Percentiles rank a stretch among this genome's conserved stretches.
These are phyloP conservation scores for Lagenaria siceraria DNA, from an alignment of 306 rosid species.

Conservation along the genomic window DNA sequence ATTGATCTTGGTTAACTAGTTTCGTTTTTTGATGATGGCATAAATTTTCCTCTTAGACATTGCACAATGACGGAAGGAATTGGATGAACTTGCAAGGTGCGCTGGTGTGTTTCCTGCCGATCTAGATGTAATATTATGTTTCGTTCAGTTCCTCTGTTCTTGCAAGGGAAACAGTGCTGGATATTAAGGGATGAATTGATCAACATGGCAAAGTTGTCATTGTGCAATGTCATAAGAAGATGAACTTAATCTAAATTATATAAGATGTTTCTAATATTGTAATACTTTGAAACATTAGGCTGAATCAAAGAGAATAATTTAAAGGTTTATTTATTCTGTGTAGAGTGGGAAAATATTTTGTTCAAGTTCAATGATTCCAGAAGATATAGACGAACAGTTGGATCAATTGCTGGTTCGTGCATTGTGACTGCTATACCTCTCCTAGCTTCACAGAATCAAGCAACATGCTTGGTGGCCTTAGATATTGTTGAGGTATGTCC, in stretches of 20 bases:
- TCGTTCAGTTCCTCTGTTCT: background rate
- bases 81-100: background rate
- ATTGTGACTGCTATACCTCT: slow-evolving; percentile 65
- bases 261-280: background rate
- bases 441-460: slow-evolving; percentile 56
- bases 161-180: background rate
- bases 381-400: slow-evolving; percentile 81
- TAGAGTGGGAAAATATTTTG: slow-evolving; percentile 63
- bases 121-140: background rate
- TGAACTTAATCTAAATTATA: background rate
- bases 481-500: slow-evolving; percentile 72
- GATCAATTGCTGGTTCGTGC: slow-evolving; percentile 75
- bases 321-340: slow-evolving; percentile 17
- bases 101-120: background rate
- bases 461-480: slow-evolving; percentile 57
- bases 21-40: background rate
- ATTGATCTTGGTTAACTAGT: background rate
- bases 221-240: background rate
- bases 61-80: background rate
- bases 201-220: background rate
- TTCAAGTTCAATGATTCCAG: slow-evolving; percentile 67
- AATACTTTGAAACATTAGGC: background rate
- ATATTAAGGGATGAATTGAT: background rate
- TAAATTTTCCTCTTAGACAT: background rate
- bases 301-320: background rate